Percentiles rank a stretch among this genome's conserved stretches.
Conservation (phyloP, 768 basidiomycete genomes). For the Tylopilus rubrobrunneus region DNA sequence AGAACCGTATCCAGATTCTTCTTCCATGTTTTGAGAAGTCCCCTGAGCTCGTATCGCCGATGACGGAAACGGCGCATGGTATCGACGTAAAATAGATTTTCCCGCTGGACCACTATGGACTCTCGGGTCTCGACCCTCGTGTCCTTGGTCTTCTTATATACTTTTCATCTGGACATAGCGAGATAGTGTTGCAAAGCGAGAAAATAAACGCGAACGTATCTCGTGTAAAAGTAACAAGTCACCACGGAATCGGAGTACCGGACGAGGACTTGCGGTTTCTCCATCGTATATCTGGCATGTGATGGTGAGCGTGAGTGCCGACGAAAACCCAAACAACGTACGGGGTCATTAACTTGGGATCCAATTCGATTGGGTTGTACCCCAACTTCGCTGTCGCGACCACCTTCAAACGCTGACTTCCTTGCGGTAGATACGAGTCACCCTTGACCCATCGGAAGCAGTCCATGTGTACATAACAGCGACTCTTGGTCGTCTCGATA, state of each 20-base stretch:
- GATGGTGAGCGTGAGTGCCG: background rate
- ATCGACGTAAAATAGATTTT: constrained; percentile 99
- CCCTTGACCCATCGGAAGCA: constrained; percentile 99
- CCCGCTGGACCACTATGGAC: constrained; percentile 93
- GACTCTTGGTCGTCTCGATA: constrained; percentile 96
- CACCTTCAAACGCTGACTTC: constrained; percentile 96
- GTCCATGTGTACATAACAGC: constrained; percentile 95
- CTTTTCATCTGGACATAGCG: constrained; percentile 96
- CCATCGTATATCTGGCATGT: constrained; percentile 78
- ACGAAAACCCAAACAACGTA: constrained; percentile 38
- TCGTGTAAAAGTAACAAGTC: constrained; percentile 99
- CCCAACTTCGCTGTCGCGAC: constrained; percentile 95
- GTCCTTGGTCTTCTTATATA: constrained; percentile 98
- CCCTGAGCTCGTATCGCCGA: constrained; percentile 98
- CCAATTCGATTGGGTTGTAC: constrained; percentile 94
- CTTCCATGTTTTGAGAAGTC: constrained; percentile 98
- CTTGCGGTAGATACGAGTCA: constrained; percentile 97
- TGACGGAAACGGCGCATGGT: constrained; percentile 97
- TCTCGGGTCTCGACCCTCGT: constrained; percentile 92
- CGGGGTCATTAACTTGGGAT: constrained; percentile 99
- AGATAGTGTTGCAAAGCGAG: constrained; percentile 98
- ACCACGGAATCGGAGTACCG: constrained; percentile 99
- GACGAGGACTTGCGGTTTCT: constrained; percentile 90
- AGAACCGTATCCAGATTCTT: constrained; percentile 83
- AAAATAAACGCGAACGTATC: constrained; percentile 99